Conservation (phyloP, 2,329 filamentous ascomycete genomes). For the Trichoderma atrobrunneum region DNA sequence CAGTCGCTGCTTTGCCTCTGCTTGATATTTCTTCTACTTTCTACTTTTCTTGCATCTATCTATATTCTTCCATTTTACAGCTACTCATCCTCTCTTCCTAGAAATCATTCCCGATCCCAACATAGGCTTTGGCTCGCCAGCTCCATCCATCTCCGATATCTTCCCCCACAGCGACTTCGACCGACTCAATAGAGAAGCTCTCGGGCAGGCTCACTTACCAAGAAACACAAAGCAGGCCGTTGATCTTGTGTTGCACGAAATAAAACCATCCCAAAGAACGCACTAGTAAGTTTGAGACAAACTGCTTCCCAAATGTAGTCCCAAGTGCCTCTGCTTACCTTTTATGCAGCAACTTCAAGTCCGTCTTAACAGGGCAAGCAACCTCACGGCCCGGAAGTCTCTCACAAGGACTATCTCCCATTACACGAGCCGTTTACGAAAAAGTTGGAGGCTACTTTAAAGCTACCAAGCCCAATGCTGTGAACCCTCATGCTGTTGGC, state of each 20-base stretch:
- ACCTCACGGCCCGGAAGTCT: slow-evolving; percentile 30
- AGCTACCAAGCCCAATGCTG: slow-evolving; percentile 34
- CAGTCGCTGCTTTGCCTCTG: slow-evolving; percentile 26
- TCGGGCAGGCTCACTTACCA: slow-evolving; percentile 55
- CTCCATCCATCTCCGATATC: slow-evolving; percentile 48
- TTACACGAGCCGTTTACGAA: slow-evolving; percentile 43
- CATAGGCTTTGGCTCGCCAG: slow-evolving; percentile 55
- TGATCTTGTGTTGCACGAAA: slow-evolving; percentile 69
- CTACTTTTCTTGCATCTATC: not conserved
- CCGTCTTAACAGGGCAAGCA: slow-evolving; percentile 27
- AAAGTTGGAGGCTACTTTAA: slow-evolving; percentile 41
- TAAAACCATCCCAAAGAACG: slow-evolving; percentile 69
- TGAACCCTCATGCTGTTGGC: slow-evolving; percentile 37
- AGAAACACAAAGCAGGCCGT: slow-evolving; percentile 68
- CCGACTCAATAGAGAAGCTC: slow-evolving; percentile 68
- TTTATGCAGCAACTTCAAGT: slow-evolving; percentile 51
- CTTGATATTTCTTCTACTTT: not conserved
- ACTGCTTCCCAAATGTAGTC: slow-evolving; percentile 25
- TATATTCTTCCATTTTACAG: not conserved
- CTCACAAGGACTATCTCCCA: slow-evolving; percentile 47
- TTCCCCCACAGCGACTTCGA: slow-evolving; percentile 58
- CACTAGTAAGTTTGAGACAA: slow-evolving; percentile 54
- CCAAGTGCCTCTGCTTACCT: not conserved
- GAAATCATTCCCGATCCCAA: slow-evolving; percentile 65
- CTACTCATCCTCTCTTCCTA: slow-evolving; percentile 31